Percentiles rank a stretch among this genome's conserved stretches.
Conservation (phyloP, 1,284 basidiomycete species). For the Rhodotorula sp. region DNA sequence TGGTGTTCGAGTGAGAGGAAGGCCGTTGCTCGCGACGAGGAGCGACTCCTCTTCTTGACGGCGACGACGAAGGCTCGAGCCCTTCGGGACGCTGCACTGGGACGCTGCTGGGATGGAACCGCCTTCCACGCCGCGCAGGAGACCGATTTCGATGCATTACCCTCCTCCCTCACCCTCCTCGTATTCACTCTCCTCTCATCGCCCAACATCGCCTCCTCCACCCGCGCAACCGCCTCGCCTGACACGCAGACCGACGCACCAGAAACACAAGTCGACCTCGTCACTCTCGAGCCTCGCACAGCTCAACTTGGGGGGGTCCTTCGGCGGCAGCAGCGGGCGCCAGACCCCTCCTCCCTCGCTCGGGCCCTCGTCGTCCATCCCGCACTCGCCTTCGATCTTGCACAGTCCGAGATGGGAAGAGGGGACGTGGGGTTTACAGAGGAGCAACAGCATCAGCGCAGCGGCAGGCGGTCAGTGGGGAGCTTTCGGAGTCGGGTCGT, state of each 20-base stretch:
- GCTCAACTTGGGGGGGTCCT: background rate
- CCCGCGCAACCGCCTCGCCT: background rate
- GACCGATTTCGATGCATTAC: background rate
- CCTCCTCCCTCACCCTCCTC: background rate
- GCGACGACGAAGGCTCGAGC: too few relatives aligned
- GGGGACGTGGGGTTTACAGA: background rate
- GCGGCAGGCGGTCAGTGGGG: conserved; percentile 9
- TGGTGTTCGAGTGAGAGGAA: too few relatives aligned
- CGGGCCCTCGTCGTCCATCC: background rate
- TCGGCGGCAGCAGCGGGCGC: background rate
- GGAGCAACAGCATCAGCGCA: conserved; percentile 4
- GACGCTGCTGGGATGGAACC: background rate
- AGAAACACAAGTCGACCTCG: background rate
- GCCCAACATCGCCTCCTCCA: too few relatives aligned
- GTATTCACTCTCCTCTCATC: too few relatives aligned
- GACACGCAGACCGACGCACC: background rate
- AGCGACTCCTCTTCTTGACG: too few relatives aligned
- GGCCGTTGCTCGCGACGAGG: too few relatives aligned
- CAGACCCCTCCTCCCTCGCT: background rate
- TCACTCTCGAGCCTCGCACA: conserved; percentile 13
- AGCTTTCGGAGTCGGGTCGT: conserved; percentile 6
- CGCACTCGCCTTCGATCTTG: background rate
- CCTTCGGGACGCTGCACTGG: too few relatives aligned
- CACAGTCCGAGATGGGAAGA: background rate
- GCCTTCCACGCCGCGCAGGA: background rate